Evolutionary conservation across 1,284 basidiomycete genomes (phyloP).

Genomic region (Sanghuangporus baumii): DNA sequence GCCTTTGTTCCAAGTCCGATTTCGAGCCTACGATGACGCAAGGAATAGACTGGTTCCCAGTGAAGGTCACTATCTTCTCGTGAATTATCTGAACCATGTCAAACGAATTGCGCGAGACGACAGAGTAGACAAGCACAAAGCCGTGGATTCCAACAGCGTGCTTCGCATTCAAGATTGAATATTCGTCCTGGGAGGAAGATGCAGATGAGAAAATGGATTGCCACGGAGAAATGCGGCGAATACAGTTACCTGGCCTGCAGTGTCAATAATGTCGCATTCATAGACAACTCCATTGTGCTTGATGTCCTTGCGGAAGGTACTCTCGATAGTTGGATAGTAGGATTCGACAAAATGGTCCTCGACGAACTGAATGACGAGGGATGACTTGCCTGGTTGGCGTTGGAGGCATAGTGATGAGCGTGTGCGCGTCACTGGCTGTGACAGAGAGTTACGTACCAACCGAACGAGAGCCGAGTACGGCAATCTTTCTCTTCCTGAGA

Average conservation of each 20-base stretch:
- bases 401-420: conserved; percentile 11
- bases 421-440: conserved; percentile 15
- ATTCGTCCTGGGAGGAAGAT: conserved; percentile 61
- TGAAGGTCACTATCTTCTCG: conserved; percentile 97
- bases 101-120: conserved; percentile 88
- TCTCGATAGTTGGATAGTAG: conserved; percentile 96
- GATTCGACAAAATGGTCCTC: conserved; percentile 68
- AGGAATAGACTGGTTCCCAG: conserved; percentile 84
- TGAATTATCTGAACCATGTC: conserved; percentile 95
- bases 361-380: conserved; percentile 70
- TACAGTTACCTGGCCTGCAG: conserved; percentile 79
- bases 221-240: background rate
- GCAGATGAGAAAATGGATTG: background rate
- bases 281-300: conserved; percentile 82
- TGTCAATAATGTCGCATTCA: conserved; percentile 97
- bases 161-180: conserved; percentile 77
- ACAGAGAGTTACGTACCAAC: conserved; percentile 53
- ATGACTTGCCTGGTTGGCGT: conserved; percentile 62
- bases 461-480: conserved; percentile 74
- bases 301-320: conserved; percentile 81
- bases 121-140: conserved; percentile 91
- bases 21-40: conserved; percentile 98
- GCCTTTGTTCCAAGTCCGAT: conserved; percentile 78
- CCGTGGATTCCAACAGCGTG: conserved; percentile 82
- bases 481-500: conserved; percentile 80